These are phyloP conservation scores for Tetracladium marchalianum DNA, from an alignment of 495 filamentous ascomycete genomes.

Conservation along the genomic window DNA sequence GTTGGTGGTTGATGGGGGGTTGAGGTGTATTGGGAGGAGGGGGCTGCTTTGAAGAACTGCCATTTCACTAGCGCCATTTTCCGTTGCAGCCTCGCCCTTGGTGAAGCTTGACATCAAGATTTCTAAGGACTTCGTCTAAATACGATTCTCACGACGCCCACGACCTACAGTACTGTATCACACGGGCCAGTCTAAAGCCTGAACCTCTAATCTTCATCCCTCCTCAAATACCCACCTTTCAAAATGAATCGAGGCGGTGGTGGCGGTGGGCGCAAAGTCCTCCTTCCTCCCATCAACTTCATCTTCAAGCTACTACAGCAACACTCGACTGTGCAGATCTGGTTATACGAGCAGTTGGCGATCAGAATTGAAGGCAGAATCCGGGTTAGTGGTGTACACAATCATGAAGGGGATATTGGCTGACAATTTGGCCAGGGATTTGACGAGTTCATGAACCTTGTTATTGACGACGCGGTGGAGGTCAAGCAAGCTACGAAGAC, in stretches of 20 bases:
- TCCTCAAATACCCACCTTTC: not conserved
- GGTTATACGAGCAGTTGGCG: slow-evolving; percentile 91
- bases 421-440: slow-evolving; percentile 52
- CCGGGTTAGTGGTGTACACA: slow-evolving; percentile 45
- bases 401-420: slow-evolving; percentile 3
- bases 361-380: slow-evolving; percentile 95
- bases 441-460: slow-evolving; percentile 99
- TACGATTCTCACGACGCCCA: not conserved
- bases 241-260: slow-evolving; percentile 72
- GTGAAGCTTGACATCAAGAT: not conserved
- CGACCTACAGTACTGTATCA: not conserved
- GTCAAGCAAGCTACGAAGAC: slow-evolving; percentile 78
- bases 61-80: slow-evolving; percentile 3
- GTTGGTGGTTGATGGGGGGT: not conserved
- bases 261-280: slow-evolving; percentile 74
- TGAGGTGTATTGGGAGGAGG: not conserved
- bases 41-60: not conserved
- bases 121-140: not conserved
- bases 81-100: slow-evolving; percentile 1
- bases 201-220: not conserved
- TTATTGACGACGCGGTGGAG: slow-evolving; percentile 90
- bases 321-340: slow-evolving; percentile 80
- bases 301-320: slow-evolving; percentile 95
- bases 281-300: slow-evolving; percentile 95
- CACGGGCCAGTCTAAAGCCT: not conserved